A percentile compares a stretch with the other conserved stretches of the same genome.
Evolutionary conservation across 441 rosid species (phyloP).

Genomic region (Pelargonium fulgidum): DNA sequence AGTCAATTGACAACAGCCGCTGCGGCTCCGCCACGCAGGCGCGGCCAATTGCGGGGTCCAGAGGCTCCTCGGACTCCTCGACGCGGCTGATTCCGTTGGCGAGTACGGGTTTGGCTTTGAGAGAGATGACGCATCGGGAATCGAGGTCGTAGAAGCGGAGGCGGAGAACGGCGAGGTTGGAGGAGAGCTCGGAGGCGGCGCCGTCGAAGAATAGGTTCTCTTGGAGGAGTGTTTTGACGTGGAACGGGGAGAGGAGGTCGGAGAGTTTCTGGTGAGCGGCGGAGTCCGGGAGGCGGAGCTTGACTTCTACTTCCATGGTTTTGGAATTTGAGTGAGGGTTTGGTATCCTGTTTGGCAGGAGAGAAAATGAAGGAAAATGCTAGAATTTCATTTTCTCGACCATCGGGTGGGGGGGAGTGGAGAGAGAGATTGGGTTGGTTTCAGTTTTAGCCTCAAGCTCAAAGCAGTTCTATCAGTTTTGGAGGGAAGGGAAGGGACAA

Average conservation of each 20-base stretch:
- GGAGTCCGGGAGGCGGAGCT: constrained; percentile 49
- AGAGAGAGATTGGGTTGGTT: too few species aligned
- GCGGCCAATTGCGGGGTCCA: constrained; percentile 32
- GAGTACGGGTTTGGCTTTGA: constrained; percentile 54
- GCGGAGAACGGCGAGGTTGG: constrained; percentile 58
- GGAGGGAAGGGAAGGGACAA: too few species aligned
- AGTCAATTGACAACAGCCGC: constrained; percentile 29
- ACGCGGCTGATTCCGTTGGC: constrained; percentile 68
- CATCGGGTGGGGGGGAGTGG: too few species aligned
- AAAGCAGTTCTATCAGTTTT: too few species aligned
- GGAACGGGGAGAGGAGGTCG: constrained; percentile 46
- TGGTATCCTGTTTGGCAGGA: too few species aligned
- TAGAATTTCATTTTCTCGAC: too few species aligned
- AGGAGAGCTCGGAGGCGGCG: constrained; percentile 39
- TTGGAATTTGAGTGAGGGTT: too few species aligned
- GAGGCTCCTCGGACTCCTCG: constrained; percentile 73
- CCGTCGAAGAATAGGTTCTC: constrained; percentile 68
- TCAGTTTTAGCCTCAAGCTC: too few species aligned
- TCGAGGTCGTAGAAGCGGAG: constrained; percentile 47
- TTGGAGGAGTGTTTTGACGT: constrained; percentile 50
- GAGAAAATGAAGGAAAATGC: too few species aligned
- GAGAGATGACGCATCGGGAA: constrained; percentile 49
- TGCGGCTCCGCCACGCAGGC: constrained; percentile 42
- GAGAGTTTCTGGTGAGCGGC: constrained; percentile 38
- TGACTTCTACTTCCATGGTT: constrained; percentile 73